Evolutionary conservation across 306 rosid genomes (phyloP), one percentile per base, ranked within the genome.

Genomic region (Nissolia schottii): DNA sequence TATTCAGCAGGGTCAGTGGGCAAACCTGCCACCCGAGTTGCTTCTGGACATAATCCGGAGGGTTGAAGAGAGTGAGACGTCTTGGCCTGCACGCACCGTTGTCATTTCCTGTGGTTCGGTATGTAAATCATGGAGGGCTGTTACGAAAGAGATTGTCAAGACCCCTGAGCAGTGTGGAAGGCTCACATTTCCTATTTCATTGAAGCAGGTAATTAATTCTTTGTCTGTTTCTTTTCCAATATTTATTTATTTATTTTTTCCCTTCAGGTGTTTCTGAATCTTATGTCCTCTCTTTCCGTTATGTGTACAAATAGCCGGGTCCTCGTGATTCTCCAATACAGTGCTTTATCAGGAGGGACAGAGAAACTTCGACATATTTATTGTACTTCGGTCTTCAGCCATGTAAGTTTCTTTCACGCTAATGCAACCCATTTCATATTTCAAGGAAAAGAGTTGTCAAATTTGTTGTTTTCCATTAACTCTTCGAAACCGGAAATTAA

Each of bases 151-250:
- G 84, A 85, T 90, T 29, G 92, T 88, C 35, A 81, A 82, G 80
- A 85, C 91, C 74, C 98, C 93, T 8, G 96, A 93, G 81, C 89
- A 82, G 73, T 90, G 91, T 29, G 96, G 93, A 80, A 82, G 87
- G 84, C 74, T 93, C 64, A 93, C 96, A 24, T 90, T 94, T 79
- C 97, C 98, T 20, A 87, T 89, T 79, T 94, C 98, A 15, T 71
- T 94, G 84, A 94, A 94, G 82, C 98, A 94, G 92, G 98, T 93
- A 74, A 62, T 38, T 45, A 24, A 49, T 56, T 59, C 40, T 18
- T 23, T 22, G 15, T 58, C 71, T 40, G 5, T 20, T 77, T 34
- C 3, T 18, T 25, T 19, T 59, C 20, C 35, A 55, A 54, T 77
- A 16, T 27, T 16, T 73, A 0, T 37, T 37, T 37, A 12, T 34